phyloP scores from a whole-genome alignment of 1,139 yeast species.

The Suhomyces coccinellae region DNA sequence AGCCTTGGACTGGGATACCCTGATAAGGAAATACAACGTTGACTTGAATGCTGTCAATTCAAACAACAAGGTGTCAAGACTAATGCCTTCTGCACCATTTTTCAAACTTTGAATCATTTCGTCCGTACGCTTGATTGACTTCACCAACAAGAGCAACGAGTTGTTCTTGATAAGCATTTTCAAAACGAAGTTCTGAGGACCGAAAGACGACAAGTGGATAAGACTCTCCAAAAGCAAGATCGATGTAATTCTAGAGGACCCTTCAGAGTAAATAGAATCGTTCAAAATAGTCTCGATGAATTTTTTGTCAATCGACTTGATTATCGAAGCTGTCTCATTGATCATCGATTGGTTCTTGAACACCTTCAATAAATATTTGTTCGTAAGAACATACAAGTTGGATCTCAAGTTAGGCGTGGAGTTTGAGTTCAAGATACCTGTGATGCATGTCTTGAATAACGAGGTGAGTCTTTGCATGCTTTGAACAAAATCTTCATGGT shows the following conservation, averaged over 20 bases:
- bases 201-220: constrained; percentile 55
- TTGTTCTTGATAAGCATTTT: constrained; percentile 65
- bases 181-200: constrained; percentile 55
- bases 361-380: constrained; percentile 60
- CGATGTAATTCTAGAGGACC: constrained; percentile 75
- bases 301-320: constrained; percentile 61
- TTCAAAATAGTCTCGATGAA: constrained; percentile 66
- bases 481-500: constrained; percentile 28
- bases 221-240: constrained; percentile 70
- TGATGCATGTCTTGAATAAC: constrained; percentile 69
- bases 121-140: constrained; percentile 70
- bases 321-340: constrained; percentile 49
- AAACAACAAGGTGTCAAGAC: constrained; percentile 56
- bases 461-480: constrained; percentile 56
- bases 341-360: constrained; percentile 41
- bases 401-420: constrained; percentile 71
- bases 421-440: constrained; percentile 69
- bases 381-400: constrained; percentile 73
- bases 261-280: constrained; percentile 82
- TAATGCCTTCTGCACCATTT: constrained; percentile 29
- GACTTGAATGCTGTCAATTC: constrained; percentile 79
- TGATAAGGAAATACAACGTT: constrained; percentile 63
- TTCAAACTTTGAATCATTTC: constrained; percentile 49
- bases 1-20: constrained; percentile 70
- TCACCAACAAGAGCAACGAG: constrained; percentile 61